Conservation (phyloP, 148 eudicot genomes). For the Nepenthes gracilis region DNA sequence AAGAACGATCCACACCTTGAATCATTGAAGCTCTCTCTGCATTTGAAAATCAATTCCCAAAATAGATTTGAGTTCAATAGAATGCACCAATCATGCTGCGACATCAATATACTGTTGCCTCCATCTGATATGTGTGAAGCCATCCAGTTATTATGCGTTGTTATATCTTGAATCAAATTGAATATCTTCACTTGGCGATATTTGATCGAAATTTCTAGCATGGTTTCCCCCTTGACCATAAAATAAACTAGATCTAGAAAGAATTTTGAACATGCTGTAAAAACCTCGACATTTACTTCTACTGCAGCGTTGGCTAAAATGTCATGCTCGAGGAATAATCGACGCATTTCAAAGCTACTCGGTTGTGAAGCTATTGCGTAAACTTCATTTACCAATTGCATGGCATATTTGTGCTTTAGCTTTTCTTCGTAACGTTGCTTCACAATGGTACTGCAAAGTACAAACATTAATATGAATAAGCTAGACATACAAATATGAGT, state of each 20-base stretch:
- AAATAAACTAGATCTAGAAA: conserved; percentile 3
- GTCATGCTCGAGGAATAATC: neutral
- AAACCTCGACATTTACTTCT: conserved; percentile 2
- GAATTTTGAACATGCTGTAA: conserved; percentile 1
- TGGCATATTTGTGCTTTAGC: conserved; percentile 6
- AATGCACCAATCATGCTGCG: conserved; percentile 4
- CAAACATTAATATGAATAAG: too few species aligned
- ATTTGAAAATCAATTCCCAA: conserved; percentile 4
- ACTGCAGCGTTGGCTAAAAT: conserved; percentile 5
- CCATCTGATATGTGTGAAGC: neutral
- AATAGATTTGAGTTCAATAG: conserved; percentile 4
- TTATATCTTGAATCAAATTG: conserved; percentile 4
- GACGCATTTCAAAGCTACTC: conserved; percentile 2
- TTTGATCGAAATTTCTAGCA: conserved; percentile 4
- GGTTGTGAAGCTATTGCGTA: neutral
- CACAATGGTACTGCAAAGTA: conserved; percentile 1
- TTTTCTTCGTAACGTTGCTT: conserved; percentile 3
- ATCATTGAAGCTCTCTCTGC: conserved; percentile 10
- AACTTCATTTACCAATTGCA: conserved; percentile 4
- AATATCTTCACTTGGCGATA: conserved; percentile 5
- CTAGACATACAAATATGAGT: too few species aligned
- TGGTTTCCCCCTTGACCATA: neutral
- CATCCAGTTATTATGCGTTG: conserved; percentile 6
- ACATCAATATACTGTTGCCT: conserved; percentile 1
- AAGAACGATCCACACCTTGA: neutral